These are phyloP conservation scores for Nitzschia putrida DNA, from an alignment of 108 stramenopile species.

Conservation along the genomic window DNA sequence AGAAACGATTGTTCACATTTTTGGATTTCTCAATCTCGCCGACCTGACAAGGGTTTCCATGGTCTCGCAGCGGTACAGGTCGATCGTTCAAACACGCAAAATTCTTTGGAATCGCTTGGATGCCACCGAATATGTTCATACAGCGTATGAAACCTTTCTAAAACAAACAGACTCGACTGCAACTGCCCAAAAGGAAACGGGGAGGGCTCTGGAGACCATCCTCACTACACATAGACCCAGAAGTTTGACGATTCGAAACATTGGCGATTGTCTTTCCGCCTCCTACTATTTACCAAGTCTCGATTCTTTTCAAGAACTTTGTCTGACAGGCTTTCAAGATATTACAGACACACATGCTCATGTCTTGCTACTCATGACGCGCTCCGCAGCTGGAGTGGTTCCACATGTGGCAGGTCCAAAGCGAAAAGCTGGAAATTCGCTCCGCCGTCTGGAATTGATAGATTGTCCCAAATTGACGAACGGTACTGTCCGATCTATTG, in stretches of 20 bases:
- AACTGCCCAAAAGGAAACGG: neutral
- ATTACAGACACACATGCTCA: conserved; percentile 42
- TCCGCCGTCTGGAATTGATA: conserved; percentile 15
- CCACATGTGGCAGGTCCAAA: neutral
- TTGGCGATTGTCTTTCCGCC: conserved; percentile 16
- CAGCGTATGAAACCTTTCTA: conserved; percentile 5
- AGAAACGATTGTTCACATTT: conserved; percentile 19
- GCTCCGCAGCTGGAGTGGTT: neutral
- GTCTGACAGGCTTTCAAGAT: conserved; percentile 25
- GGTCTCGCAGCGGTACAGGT: conserved; percentile 19
- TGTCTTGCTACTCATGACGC: conserved; percentile 32
- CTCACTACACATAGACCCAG: neutral
- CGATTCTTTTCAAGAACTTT: conserved; percentile 17
- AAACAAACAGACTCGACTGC: neutral
- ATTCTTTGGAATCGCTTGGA: conserved; percentile 25
- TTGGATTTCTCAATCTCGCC: conserved; percentile 20
- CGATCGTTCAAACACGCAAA: conserved; percentile 4
- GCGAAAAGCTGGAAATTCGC: conserved; percentile 1
- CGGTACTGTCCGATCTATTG: conserved; percentile 28
- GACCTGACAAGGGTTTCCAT: conserved; percentile 7
- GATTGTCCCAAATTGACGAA: conserved; percentile 27
- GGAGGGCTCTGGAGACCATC: conserved; percentile 2
- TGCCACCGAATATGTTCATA: conserved; percentile 38
- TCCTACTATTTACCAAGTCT: conserved; percentile 20
- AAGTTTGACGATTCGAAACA: conserved; percentile 21